Conservation (phyloP, 768 basidiomycete genomes). For the Suillus decipiens region DNA sequence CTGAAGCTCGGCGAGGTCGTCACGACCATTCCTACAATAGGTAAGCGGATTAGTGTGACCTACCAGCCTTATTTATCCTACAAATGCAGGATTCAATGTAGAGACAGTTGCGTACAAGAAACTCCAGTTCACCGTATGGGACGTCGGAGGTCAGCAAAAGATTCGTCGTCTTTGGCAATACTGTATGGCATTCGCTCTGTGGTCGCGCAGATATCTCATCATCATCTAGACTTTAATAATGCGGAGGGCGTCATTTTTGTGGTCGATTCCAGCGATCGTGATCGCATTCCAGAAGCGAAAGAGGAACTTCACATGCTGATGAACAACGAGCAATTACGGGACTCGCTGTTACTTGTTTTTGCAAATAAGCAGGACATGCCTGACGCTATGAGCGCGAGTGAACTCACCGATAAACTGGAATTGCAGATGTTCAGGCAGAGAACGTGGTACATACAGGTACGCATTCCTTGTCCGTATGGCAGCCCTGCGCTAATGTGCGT, state of each 20-base stretch:
- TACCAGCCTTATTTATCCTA: neutral
- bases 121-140: slow-evolving; percentile 93
- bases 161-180: slow-evolving; percentile 98
- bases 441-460: slow-evolving; percentile 98
- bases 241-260: slow-evolving; percentile 98
- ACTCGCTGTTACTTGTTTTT: slow-evolving; percentile 95
- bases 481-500: slow-evolving; percentile 4
- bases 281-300: slow-evolving; percentile 95
- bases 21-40: slow-evolving; percentile 93
- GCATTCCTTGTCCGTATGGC: slow-evolving; percentile 21
- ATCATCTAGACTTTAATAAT: slow-evolving; percentile 65
- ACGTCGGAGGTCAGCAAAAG: slow-evolving; percentile 98
- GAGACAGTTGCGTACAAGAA: slow-evolving; percentile 99
- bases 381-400: slow-evolving; percentile 96
- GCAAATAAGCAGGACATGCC: slow-evolving; percentile 99
- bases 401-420: slow-evolving; percentile 96
- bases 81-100: slow-evolving; percentile 81
- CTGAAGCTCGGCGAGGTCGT: slow-evolving; percentile 98
- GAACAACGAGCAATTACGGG: slow-evolving; percentile 96
- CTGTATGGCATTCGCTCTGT: slow-evolving; percentile 10
- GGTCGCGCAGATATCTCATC: neutral
- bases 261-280: slow-evolving; percentile 93
- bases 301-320: slow-evolving; percentile 94
- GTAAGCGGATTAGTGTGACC: slow-evolving; percentile 34
- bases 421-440: slow-evolving; percentile 94